phyloP scores from a whole-genome alignment of 805 yeast species.

The Lachancea cidri region DNA sequence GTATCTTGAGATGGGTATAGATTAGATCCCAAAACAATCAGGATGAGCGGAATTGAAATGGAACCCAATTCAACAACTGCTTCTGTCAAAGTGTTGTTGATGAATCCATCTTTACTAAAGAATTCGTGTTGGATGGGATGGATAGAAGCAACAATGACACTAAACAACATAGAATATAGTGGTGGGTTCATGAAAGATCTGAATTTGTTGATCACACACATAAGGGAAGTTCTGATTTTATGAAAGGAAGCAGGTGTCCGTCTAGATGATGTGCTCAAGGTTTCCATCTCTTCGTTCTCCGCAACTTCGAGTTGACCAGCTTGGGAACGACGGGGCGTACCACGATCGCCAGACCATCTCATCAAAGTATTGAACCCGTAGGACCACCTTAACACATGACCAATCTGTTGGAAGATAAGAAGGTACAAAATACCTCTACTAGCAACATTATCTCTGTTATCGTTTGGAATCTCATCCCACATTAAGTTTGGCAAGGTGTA shows the following conservation, averaged over 20 bases:
- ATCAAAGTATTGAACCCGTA: constrained; percentile 78
- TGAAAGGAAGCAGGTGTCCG: constrained; percentile 12
- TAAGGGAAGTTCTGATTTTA: constrained; percentile 13
- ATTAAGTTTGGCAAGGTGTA: constrained; percentile 68
- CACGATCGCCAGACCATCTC: constrained; percentile 38
- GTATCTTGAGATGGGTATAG: constrained; percentile 62
- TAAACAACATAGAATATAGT: constrained; percentile 65
- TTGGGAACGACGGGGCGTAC: constrained; percentile 1
- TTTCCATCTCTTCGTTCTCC: constrained; percentile 2
- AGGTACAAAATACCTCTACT: constrained; percentile 72
- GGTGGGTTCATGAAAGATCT: constrained; percentile 71
- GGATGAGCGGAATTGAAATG: constrained; percentile 71
- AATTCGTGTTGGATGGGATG: constrained; percentile 53
- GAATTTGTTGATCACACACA: constrained; percentile 21
- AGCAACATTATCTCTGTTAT: constrained; percentile 63
- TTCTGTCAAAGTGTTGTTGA: constrained; percentile 59
- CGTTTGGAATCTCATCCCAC: constrained; percentile 70
- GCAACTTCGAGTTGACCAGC: constrained; percentile 5
- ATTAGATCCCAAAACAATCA: constrained; percentile 75
- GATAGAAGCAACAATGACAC: constrained; percentile 65
- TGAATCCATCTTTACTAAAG: constrained; percentile 54
- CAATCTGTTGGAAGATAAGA: constrained; percentile 74
- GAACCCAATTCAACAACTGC: constrained; percentile 64
- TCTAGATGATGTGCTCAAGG: constrained; percentile 1
- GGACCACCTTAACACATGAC: constrained; percentile 79